Base-by-base conservation (phyloP, 23 red algal species). In the Gracilaria domingensis region DNA sequence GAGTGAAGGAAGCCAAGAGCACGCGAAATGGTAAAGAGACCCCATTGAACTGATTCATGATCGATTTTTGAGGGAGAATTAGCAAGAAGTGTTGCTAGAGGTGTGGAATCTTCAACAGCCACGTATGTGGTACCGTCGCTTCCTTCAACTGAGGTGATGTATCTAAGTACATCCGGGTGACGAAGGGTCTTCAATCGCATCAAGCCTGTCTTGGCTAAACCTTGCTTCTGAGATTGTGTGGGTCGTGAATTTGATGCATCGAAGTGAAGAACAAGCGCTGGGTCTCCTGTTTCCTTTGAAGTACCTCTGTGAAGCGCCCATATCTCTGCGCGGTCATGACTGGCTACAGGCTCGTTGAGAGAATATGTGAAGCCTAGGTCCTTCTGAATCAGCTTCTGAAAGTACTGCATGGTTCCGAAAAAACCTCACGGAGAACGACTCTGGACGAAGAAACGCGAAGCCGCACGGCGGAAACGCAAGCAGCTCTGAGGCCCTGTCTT, bases 161-260 rank as follows among this genome's bases (percentile, higher is more conserved):
- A 99, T 49, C 87, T 84, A 17, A 99, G 89, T 12, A 99, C 78
- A 55, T 99, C 95, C 4, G 97, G 97, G 64, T 99, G 97, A 45
- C 94, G 73, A 24, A 99, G 79, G 30, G 94, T 94, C 45, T 94
- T 94, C 17, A 99, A 66, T 44, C 85, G 91, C 76, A 75, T 87
- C 44, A 96, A 78, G 17, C 80, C 88, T 1, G 62, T 80, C 20
- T 90, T 85, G 12, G 90, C 93, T 18, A 98, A 56, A 16, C 51
- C 39, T 38, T 76, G 54, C 16, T 67, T 76, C 28, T 65, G 56
- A 26, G 83, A 44, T 18, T 50, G 44, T 21, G 37, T 58, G 2
- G 77, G 64, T 45, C 76, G 36, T 17, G 79, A 49, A 29, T 86
- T 87, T 50, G 83, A 71, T 26, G 72, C 75, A 17, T 88, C 84